Evolutionary conservation across 495 filamentous ascomycete species (phyloP), one percentile per base, ranked within the genome.

Genomic region (Xylaria grammica): DNA sequence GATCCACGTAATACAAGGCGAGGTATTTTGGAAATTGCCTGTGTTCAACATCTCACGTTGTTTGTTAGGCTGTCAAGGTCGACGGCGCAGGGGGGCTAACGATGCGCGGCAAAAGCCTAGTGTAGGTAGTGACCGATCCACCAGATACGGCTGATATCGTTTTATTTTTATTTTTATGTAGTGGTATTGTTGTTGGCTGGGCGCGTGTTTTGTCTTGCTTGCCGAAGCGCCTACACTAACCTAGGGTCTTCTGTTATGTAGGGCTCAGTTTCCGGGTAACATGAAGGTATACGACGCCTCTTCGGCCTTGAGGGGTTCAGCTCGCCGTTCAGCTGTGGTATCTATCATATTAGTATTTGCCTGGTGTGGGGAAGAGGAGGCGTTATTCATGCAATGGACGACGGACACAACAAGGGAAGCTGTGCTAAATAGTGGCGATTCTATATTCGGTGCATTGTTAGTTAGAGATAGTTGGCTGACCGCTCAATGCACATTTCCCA

Each of bases 291-390:
- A 48, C 19, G 56, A 59, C 56, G 27, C 56, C 42, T 59, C 40
- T 29, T 48, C 40, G 29, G 56, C 48, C 56, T n/a, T 34, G 40
- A 48, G 19, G 40, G 26, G 27, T 26, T 59, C 56, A 59, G 42
- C 56, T 22, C 29, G 42, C 19, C 1, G 29, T 48, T 59, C 56
- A 59, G 56, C 56, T 48, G 42, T 19, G 42, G 29, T 48, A 34
- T 36, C 42, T 36, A 36, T 11, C 32, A 5, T 36, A 36, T 32
- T 30, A 34, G 34, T 13, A 48, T 29, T 34, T 48, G 19, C 27
- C 36, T 29, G 7, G 40, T 46, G 40, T 27, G 42, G 20, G 20
- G 13, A 40, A 27, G 20, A 40, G 17, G 42, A 24, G 36, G 26
- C 42, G 34, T 13, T 29, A 48, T 36, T 48, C 9, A 59, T 59